A percentile compares a stretch with the other conserved stretches of the same genome.
These are phyloP conservation scores for Podila horticola DNA, from an alignment of 192 early-diverging fungal genomes.

Conservation along the genomic window DNA sequence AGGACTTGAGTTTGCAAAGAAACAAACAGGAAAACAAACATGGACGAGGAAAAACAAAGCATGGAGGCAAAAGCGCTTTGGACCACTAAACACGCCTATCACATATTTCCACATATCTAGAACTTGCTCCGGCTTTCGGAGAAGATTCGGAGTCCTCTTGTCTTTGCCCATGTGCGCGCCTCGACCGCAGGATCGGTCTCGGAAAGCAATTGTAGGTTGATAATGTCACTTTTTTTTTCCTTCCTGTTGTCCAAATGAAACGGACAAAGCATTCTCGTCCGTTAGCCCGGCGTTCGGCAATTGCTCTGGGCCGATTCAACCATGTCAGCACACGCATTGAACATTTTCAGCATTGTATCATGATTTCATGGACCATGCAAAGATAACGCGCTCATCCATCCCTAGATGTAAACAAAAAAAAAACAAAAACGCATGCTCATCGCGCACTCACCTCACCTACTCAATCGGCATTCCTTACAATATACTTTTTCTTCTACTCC, in stretches of 20 bases:
- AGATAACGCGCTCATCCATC: too few species aligned
- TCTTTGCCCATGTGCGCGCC: constrained; percentile 86
- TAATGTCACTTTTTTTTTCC: not conserved
- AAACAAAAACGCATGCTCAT: too few species aligned
- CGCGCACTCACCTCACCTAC: not conserved
- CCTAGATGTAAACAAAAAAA: too few species aligned
- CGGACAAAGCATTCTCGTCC: not conserved
- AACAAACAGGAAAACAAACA: not conserved
- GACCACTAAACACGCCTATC: constrained; percentile 6
- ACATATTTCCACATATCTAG: not conserved
- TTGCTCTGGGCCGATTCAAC: not conserved
- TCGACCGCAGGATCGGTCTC: constrained; percentile 77
- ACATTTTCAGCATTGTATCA: too few species aligned
- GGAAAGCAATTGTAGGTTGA: constrained; percentile 76
- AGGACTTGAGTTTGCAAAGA: not conserved
- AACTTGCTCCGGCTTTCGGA: constrained; percentile 80
- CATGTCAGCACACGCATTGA: too few species aligned
- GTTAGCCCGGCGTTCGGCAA: not conserved
- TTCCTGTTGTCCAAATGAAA: not conserved
- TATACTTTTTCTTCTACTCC: not conserved
- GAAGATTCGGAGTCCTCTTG: constrained; percentile 76
- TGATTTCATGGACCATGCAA: too few species aligned
- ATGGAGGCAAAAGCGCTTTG: not conserved
- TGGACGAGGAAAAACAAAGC: not conserved
- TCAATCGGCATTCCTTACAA: not conserved